Base-by-base conservation (phyloP, 202 grass and related monocot genomes). In the Eragrostis tef region DNA sequence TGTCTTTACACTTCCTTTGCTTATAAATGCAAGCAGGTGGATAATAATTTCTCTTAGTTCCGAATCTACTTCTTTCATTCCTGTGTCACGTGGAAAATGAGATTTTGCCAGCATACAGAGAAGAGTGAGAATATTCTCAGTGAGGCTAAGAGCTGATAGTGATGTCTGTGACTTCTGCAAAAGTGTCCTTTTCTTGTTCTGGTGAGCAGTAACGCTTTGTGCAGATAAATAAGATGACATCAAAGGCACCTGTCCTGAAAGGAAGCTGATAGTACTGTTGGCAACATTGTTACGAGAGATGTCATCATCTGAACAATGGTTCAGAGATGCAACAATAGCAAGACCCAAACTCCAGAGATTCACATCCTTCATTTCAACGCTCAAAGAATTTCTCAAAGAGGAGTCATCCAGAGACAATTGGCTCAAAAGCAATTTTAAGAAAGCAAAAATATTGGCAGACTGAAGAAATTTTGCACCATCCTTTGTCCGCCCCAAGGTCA, bases 11-110 rank as follows among this genome's bases (percentile, higher is more conserved):
- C 6, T 73, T 83, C 86, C 90, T 84, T 78, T 94, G 87, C 95
- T 98, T 86, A 94, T 90, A 88, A 93, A 93, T 26, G 95, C 86
- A 82, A 98, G 86, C 62, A 98, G 75, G 82, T 98, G 90, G 74
- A 98, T 98, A 67, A 94, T 74, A 67, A 78, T 89, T 54, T 91
- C 88, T 82, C 88, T 88, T 71, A 93, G 60, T 83, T 90, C 86
- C 82, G 94, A 93, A 83, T 91, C 91, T 31, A 93, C 88, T 80
- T 88, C 80, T 65, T 82, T 87, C 84, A 87, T 87, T 41, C 77
- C 78, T 16, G 70, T 89, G 66, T 88, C 79, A 36, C 70, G 67
- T 64, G 76, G 83, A 42, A 86, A 84, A 73, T 87, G 88, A 86
- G 54, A 88, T 84, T 86, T 93, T 62, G 82, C 89, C 85, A 94